Base-by-base conservation (phyloP, 108 stramenopile species). In the Schizochytrium sp. region DNA sequence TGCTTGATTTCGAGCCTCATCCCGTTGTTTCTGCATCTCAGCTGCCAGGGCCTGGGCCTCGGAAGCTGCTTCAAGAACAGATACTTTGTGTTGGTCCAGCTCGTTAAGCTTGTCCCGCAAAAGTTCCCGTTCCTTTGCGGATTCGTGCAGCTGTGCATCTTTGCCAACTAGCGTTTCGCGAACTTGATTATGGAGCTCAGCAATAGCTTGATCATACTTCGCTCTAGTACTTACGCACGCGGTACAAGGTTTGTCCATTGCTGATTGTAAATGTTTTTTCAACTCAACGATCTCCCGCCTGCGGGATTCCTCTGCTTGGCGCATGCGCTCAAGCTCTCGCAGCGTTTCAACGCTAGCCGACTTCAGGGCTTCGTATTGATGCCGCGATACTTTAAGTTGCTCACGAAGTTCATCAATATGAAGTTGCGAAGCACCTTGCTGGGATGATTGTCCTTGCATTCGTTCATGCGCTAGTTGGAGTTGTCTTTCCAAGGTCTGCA, bases 291-390 rank as follows among this genome's bases (percentile, higher is more conserved):
- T 69, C 7, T 38, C 42, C 3, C 10, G 5, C 28, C 44, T 7
- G 5, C 44, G 64, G 0, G 15, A 38, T 2, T 38, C 28, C 64
- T 69, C 64, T 12, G 64, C 64, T 38, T 44, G 64, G 28, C 64
- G 64, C 64, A 69, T 38, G 64, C 64, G 76, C 76, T 83, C 76
- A n/a, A 83, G 28, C 2, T 83, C 50, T 5, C 53, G 47, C 17
- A 83, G 47, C 8, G 76, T 55, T 0, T 83, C 76, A 40, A 83
- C 76, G 76, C 76, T 83, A 40, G 76, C 53, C 49, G 47, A 49
- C 53, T 83, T 83, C 5, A 83, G 76, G 17, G 76, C 76, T n/a
- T 83, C 76, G 2, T 83, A 83, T 10, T 55, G 76, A 40, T 83
- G 76, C 15, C 53, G 76, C 76, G 53, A 55, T 19, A 53, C 40